Conservation (phyloP, 2,329 filamentous ascomycete genomes). For the Paraphaeosphaeria sporulosa region DNA sequence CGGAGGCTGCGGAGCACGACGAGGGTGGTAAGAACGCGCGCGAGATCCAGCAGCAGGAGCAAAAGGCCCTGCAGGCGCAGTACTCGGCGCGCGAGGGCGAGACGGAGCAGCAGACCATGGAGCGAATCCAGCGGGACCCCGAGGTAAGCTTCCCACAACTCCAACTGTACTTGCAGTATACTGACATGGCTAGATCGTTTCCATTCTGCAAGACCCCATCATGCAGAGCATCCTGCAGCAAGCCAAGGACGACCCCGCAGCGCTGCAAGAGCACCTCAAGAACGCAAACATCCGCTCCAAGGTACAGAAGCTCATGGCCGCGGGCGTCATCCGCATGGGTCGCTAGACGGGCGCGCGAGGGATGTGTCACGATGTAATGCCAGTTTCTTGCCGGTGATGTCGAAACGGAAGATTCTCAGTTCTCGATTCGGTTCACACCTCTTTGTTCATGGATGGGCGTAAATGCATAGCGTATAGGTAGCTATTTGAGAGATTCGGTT, state of each 20-base stretch:
- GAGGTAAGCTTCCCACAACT: slow-evolving; percentile 68
- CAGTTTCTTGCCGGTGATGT: slow-evolving; percentile 7
- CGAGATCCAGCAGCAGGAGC: slow-evolving; percentile 92
- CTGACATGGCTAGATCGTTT: slow-evolving; percentile 71
- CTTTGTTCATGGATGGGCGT: slow-evolving; percentile 15
- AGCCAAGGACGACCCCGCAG: slow-evolving; percentile 90
- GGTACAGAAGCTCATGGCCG: slow-evolving; percentile 93
- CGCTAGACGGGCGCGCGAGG: slow-evolving; percentile 42
- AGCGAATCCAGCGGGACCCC: slow-evolving; percentile 87
- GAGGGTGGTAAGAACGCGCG: slow-evolving; percentile 79
- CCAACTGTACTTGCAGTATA: background rate
- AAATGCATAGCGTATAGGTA: slow-evolving; percentile 32
- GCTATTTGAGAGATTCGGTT: slow-evolving; percentile 12
- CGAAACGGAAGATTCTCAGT: slow-evolving; percentile 4
- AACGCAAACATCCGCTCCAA: slow-evolving; percentile 85
- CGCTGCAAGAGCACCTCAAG: slow-evolving; percentile 96
- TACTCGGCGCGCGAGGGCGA: slow-evolving; percentile 91
- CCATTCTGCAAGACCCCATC: slow-evolving; percentile 91
- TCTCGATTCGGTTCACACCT: slow-evolving; percentile 16
- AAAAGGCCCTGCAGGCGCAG: slow-evolving; percentile 91
- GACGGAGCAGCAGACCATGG: slow-evolving; percentile 93
- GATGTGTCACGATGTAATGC: slow-evolving; percentile 21
- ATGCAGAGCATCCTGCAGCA: slow-evolving; percentile 98
- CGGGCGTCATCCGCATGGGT: slow-evolving; percentile 86
- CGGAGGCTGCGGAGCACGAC: slow-evolving; percentile 80